phyloP scores from a whole-genome alignment of 2,329 filamentous ascomycete genomes.

The Trichothecium roseum region DNA sequence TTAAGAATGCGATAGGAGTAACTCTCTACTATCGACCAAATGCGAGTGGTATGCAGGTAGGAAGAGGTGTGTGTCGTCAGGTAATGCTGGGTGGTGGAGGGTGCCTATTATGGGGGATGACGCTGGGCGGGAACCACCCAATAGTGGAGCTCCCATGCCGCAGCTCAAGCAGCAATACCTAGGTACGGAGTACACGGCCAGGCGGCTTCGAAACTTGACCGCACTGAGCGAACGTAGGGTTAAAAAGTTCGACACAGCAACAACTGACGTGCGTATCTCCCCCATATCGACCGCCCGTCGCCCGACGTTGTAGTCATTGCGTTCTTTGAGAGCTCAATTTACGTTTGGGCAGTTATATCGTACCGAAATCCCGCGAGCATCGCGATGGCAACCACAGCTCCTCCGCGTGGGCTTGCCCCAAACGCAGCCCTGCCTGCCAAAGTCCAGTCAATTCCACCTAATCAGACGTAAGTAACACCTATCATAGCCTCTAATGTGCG shows the following conservation, averaged over 20 bases:
- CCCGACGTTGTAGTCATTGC: too few relatives aligned
- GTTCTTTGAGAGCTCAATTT: too few relatives aligned
- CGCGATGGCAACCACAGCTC: slow-evolving; percentile 25
- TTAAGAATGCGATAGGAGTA: slow-evolving; percentile 36
- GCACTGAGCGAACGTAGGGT: too few relatives aligned
- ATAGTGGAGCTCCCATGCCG: too few relatives aligned
- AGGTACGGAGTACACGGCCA: too few relatives aligned
- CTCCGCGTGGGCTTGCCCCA: slow-evolving; percentile 27
- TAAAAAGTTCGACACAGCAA: too few relatives aligned
- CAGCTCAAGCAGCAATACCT: too few relatives aligned
- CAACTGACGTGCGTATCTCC: too few relatives aligned
- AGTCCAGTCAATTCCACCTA: slow-evolving; percentile 51
- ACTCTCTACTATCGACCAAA: slow-evolving; percentile 85
- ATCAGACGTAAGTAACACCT: slow-evolving; percentile 55
- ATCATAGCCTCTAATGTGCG: neutral
- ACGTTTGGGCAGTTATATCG: too few relatives aligned
- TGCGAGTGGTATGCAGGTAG: slow-evolving; percentile 8
- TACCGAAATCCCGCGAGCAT: neutral
- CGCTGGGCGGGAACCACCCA: too few relatives aligned
- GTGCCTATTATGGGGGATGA: neutral
- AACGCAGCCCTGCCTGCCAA: slow-evolving; percentile 35
- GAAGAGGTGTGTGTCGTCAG: slow-evolving; percentile 6
- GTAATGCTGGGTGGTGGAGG: slow-evolving; percentile 10
- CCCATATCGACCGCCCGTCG: too few relatives aligned
- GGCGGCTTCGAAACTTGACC: too few relatives aligned